phyloP scores from a whole-genome alignment of 148 eudicot species.

The Camellia japonica region DNA sequence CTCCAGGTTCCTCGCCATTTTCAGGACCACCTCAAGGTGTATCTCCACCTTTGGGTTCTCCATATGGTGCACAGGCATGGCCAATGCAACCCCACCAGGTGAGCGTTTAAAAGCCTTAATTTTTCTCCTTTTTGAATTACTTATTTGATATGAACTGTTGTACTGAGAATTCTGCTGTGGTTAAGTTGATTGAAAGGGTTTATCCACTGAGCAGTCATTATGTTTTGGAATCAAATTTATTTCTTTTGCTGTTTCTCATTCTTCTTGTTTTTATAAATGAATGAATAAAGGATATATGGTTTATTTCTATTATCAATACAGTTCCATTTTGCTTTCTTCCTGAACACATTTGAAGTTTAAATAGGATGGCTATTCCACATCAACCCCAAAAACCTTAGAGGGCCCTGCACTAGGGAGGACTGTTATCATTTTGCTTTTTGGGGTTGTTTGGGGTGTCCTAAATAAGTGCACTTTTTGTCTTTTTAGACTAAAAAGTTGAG shows the following conservation, averaged over 20 bases:
- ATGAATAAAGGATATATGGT: constrained; percentile 2
- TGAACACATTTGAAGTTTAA: background rate
- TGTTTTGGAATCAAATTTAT: background rate
- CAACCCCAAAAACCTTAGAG: no score
- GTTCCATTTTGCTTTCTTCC: background rate
- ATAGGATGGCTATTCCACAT: background rate
- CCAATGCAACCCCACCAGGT: constrained; percentile 68
- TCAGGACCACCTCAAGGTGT: constrained; percentile 46
- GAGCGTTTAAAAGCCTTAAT: constrained; percentile 5
- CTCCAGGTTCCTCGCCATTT: constrained; percentile 38
- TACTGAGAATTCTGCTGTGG: no score
- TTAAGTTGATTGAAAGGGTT: background rate
- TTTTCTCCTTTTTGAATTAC: background rate
- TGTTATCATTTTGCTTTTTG: no score
- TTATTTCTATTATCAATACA: background rate
- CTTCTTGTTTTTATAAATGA: background rate
- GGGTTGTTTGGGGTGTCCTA: no score
- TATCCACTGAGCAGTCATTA: background rate
- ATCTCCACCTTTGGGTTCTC: constrained; percentile 50
- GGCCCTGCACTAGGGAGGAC: no score
- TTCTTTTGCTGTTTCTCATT: background rate
- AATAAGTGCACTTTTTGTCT: no score
- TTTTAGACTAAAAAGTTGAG: no score
- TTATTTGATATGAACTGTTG: background rate
- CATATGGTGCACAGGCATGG: constrained; percentile 67